These are phyloP conservation scores for Tolypocladium tundrense DNA, from an alignment of 2,329 filamentous ascomycete species.

Conservation along the genomic window DNA sequence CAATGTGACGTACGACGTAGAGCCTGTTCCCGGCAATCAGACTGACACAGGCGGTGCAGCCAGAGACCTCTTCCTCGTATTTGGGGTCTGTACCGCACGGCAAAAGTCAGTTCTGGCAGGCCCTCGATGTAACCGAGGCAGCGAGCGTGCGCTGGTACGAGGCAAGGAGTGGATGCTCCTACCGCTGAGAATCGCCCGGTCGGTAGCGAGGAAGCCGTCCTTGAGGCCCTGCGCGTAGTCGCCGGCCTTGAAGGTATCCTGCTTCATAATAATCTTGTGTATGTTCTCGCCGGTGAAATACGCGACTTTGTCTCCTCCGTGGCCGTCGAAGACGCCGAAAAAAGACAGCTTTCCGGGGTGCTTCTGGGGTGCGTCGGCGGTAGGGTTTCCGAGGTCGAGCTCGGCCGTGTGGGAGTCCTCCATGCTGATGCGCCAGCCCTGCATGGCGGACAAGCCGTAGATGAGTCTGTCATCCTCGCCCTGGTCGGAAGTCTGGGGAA, in stretches of 20 bases:
- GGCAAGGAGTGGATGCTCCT: slow-evolving; percentile 16
- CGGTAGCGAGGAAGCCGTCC: slow-evolving; percentile 92
- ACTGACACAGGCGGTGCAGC: slow-evolving; percentile 89
- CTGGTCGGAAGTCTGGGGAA: slow-evolving; percentile 67
- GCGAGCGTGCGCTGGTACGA: not conserved
- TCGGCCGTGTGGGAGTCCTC: slow-evolving; percentile 89
- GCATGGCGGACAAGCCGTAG: slow-evolving; percentile 96
- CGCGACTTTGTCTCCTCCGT: slow-evolving; percentile 94
- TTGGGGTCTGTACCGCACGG: slow-evolving; percentile 60
- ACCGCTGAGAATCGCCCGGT: slow-evolving; percentile 94
- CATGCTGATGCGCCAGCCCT: slow-evolving; percentile 99
- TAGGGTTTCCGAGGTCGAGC: slow-evolving; percentile 65
- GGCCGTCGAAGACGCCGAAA: slow-evolving; percentile 96
- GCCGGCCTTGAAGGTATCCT: slow-evolving; percentile 83
- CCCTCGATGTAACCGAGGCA: not conserved
- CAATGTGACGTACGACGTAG: slow-evolving; percentile 65
- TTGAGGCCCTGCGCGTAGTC: slow-evolving; percentile 94
- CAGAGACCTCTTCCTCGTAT: slow-evolving; percentile 96
- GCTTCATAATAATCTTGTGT: slow-evolving; percentile 88
- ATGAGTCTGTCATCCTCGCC: slow-evolving; percentile 88
- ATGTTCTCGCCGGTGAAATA: slow-evolving; percentile 87
- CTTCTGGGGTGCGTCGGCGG: slow-evolving; percentile 45
- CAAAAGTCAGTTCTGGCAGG: slow-evolving; percentile 1
- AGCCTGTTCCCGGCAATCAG: slow-evolving; percentile 87
- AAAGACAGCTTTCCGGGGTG: slow-evolving; percentile 73